These are phyloP conservation scores for Plasmopara viticola DNA, from an alignment of 352 stramenopile species.

Conservation along the genomic window DNA sequence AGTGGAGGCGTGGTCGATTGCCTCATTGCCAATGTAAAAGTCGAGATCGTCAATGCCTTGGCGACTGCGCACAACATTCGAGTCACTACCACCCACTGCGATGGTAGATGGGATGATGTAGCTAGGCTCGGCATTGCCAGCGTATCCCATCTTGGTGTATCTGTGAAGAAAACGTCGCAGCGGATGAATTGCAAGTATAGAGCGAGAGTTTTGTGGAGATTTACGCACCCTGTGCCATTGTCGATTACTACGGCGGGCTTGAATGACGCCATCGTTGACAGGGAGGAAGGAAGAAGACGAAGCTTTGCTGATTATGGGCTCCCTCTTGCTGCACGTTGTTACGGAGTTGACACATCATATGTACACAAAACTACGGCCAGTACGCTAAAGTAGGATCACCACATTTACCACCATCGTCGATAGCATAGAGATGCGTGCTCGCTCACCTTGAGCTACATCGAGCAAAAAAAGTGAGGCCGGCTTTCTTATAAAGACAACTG, in stretches of 20 bases:
- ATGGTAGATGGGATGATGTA: conserved; percentile 96
- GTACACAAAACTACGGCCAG: background rate
- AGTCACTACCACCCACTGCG: conserved; percentile 61
- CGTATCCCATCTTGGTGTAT: conserved; percentile 96
- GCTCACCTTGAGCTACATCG: too few relatives aligned
- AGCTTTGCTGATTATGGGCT: conserved; percentile 22
- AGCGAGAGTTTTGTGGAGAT: background rate
- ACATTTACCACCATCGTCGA: too few relatives aligned
- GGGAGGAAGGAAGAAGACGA: conserved; percentile 2
- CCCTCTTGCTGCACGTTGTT: background rate
- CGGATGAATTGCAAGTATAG: background rate
- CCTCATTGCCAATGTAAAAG: conserved; percentile 94
- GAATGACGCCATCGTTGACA: conserved; percentile 44
- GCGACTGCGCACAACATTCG: conserved; percentile 68
- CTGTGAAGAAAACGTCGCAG: conserved; percentile 25
- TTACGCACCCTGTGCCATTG: conserved; percentile 90
- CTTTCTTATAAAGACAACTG: too few relatives aligned
- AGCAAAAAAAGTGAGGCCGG: too few relatives aligned
- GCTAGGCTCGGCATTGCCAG: conserved; percentile 90
- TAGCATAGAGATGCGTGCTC: too few relatives aligned
- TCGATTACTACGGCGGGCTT: conserved; percentile 95
- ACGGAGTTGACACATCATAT: background rate
- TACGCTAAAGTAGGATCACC: too few relatives aligned
- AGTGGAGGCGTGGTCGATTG: conserved; percentile 82
- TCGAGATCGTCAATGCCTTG: conserved; percentile 93